Conservation (phyloP, 108 stramenopile species). For the Nitzschia inconspicua region DNA sequence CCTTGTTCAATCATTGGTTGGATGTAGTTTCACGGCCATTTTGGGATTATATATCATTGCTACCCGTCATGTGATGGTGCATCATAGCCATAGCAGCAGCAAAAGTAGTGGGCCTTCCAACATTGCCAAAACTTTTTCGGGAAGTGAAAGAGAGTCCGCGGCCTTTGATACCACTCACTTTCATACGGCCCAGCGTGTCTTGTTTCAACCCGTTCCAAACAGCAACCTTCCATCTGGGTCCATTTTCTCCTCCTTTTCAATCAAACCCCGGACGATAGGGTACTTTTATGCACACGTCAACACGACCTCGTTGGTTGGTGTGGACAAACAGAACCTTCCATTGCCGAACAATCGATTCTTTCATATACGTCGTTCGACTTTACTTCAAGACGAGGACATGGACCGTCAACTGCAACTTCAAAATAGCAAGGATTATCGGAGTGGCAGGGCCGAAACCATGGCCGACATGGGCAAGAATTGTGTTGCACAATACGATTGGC, state of each 20-base stretch:
- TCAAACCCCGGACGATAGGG: slow-evolving; percentile 17
- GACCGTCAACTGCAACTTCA: too few species aligned
- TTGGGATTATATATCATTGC: background rate
- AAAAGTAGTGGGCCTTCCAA: too few species aligned
- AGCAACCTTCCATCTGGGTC: background rate
- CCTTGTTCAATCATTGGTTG: too few species aligned
- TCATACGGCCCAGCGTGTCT: background rate
- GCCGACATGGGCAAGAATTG: slow-evolving; percentile 42
- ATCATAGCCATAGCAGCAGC: background rate
- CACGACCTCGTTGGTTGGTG: too few species aligned
- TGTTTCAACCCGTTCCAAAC: background rate
- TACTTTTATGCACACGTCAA: slow-evolving; percentile 26
- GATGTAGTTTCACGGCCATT: too few species aligned
- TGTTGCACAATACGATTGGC: slow-evolving; percentile 63
- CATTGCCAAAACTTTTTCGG: too few species aligned
- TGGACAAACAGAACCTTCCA: too few species aligned
- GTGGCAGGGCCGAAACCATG: slow-evolving; percentile 28
- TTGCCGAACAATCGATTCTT: too few species aligned
- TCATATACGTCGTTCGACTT: too few species aligned
- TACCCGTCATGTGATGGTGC: background rate
- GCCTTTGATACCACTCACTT: too few species aligned
- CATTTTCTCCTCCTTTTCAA: background rate
- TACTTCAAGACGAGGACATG: too few species aligned
- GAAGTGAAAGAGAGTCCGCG: too few species aligned
- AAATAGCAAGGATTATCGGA: slow-evolving; percentile 21